phyloP scores from a whole-genome alignment of 352 stramenopile genomes.

The Pythium aphanidermatum region DNA sequence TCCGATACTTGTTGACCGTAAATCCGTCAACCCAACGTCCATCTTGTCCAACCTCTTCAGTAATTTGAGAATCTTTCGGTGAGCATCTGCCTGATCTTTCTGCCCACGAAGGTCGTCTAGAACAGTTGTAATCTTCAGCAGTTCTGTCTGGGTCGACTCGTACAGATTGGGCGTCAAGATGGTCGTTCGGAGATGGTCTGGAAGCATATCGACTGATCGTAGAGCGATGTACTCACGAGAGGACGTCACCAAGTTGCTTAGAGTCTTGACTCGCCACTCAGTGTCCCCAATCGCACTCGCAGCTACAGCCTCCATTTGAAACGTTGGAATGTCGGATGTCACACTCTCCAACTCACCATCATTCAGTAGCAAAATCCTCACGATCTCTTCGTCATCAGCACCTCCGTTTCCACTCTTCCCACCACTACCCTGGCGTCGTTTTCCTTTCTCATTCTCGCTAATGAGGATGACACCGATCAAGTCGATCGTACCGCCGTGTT shows the following conservation, averaged over 20 bases:
- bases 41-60: conserved; percentile 64
- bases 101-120: conserved; percentile 51
- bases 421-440: conserved; percentile 31
- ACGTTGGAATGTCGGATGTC: conserved; percentile 49
- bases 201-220: conserved; percentile 78
- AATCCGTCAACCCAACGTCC: conserved; percentile 69
- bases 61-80: conserved; percentile 48
- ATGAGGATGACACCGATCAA: conserved; percentile 75
- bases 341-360: conserved; percentile 69
- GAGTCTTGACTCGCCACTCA: conserved; percentile 71
- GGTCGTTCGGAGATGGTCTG: conserved; percentile 66
- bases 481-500: conserved; percentile 43
- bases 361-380: conserved; percentile 77
- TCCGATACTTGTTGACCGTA: conserved; percentile 80
- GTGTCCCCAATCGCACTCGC: conserved; percentile 55
- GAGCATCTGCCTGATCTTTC: conserved; percentile 12
- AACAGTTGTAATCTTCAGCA: conserved; percentile 55
- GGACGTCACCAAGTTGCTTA: conserved; percentile 75
- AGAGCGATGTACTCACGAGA: conserved; percentile 79
- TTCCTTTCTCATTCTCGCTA: conserved; percentile 62
- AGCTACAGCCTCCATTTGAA: conserved; percentile 61
- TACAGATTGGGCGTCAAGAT: conserved; percentile 76
- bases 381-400: conserved; percentile 50
- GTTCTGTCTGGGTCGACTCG: conserved; percentile 73
- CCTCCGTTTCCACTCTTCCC: conserved; percentile 28